Percentiles rank a stretch among this genome's conserved stretches.
These are phyloP conservation scores for Cicer judaicum DNA, from an alignment of 306 rosid species.

Conservation along the genomic window DNA sequence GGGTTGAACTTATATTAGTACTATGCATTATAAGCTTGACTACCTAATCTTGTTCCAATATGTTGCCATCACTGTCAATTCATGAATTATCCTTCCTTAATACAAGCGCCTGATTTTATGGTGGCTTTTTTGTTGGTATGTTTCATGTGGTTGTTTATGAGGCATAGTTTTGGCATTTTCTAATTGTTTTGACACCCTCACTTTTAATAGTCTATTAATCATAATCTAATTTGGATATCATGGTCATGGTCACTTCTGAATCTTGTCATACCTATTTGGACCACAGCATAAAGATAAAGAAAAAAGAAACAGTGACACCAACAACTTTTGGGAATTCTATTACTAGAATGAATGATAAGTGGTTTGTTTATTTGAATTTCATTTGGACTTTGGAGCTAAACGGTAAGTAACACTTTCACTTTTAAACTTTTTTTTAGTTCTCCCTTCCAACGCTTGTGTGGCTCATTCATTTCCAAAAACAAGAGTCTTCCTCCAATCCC, in stretches of 20 bases:
- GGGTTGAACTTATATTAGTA: conserved; percentile 33
- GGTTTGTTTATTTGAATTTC: conserved; percentile 44
- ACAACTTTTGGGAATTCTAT: conserved; percentile 48
- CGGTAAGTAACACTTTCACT: conserved; percentile 34
- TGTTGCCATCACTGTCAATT: conserved; percentile 15
- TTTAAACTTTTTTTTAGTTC: conserved; percentile 35
- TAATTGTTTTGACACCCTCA: conserved; percentile 47
- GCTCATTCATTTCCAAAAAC: conserved; percentile 19
- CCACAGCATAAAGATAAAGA: conserved; percentile 46
- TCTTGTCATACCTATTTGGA: conserved; percentile 42
- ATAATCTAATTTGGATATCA: conserved; percentile 43
- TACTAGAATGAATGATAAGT: conserved; percentile 45
- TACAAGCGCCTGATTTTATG: conserved; percentile 41
- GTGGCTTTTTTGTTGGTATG: background rate
- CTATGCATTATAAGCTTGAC: conserved; percentile 35
- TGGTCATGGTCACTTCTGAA: conserved; percentile 47
- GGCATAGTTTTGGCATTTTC: conserved; percentile 54
- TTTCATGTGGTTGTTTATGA: conserved; percentile 34
- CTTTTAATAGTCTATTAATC: conserved; percentile 40
- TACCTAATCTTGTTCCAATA: conserved; percentile 41
- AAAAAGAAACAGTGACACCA: conserved; percentile 35
- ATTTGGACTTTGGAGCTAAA: conserved; percentile 40
- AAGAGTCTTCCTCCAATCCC: conserved; percentile 20
- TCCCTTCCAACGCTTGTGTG: conserved; percentile 24
- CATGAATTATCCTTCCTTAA: conserved; percentile 46